Base-by-base conservation (phyloP, 306 rosid species). In the Inga laurina region DNA sequence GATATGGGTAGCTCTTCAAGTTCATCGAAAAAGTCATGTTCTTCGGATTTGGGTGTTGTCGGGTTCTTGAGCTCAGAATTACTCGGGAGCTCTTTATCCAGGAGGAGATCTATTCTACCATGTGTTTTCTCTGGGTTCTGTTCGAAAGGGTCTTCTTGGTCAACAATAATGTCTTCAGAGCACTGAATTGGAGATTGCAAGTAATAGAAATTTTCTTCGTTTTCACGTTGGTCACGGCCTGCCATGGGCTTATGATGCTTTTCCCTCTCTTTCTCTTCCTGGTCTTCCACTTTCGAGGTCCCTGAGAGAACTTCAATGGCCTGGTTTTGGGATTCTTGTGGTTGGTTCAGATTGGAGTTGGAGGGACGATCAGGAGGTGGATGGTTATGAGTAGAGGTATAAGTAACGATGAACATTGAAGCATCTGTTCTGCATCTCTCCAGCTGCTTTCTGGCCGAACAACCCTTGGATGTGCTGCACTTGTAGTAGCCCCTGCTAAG, bases 381-480 rank as follows among this genome's bases (percentile, higher is more conserved):
- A 87, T 95, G 98, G 82, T 93, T 93, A 79, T 95, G 98, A 84
- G 85, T 76, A 37, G 89, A 89, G 35, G 94, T 92, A 76, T 95
- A 95, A 73, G 98, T 93, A 82, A 95, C 86, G 39, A 95, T 89
- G 51, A 95, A 91, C 89, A 92, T 73, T 48, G 98, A 95, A 67
- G 93, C 87, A 91, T 95, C 98, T 56, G 92, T 89, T 65, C 88
- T 93, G 89, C 95, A 88, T 92, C 98, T 91, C 90, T 95, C 98
- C 43, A 95, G 97, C 85, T 93, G 97, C 69, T 95, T 95, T 84
- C 93, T 95, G 57, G 97, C 98, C 18, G 94, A 95, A 81, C 98
- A 95, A 1, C 98, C 98, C 86, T 95, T 95, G 22, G 92, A 86
- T 82, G 97, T 91, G 84, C 98, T 95, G 83, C 98, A 95, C 76